phyloP scores from a whole-genome alignment of 176 grass and related monocot species.

The Oryza glaberrima region DNA sequence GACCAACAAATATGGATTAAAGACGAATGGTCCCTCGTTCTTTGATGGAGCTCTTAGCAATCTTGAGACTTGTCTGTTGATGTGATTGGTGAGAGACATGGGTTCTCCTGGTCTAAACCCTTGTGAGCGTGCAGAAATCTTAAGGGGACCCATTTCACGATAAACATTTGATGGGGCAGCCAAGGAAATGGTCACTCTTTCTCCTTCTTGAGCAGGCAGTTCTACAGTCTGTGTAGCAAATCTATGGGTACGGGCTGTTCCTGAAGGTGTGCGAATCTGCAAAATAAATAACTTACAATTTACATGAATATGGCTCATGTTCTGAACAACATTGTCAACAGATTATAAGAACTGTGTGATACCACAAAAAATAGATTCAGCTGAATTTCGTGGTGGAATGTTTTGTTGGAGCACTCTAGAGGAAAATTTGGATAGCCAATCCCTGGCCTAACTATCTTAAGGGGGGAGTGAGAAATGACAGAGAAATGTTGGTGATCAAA shows the following conservation, averaged over 20 bases:
- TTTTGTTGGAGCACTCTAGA: slow-evolving; percentile 10
- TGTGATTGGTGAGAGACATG: slow-evolving; percentile 88
- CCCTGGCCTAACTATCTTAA: neutral
- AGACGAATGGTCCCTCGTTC: slow-evolving; percentile 52
- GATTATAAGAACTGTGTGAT: slow-evolving; percentile 12
- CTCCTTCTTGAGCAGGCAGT: slow-evolving; percentile 92
- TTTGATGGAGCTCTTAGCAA: slow-evolving; percentile 76
- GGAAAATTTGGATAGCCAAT: neutral
- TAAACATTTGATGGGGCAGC: slow-evolving; percentile 73
- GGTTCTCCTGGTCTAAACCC: slow-evolving; percentile 78
- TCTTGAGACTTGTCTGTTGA: slow-evolving; percentile 68
- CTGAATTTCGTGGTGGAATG: slow-evolving; percentile 14
- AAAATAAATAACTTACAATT: slow-evolving; percentile 33
- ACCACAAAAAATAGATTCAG: neutral
- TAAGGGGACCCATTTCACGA: slow-evolving; percentile 72
- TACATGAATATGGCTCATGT: neutral
- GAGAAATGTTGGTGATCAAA: neutral
- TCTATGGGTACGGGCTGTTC: slow-evolving; percentile 78
- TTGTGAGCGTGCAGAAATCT: slow-evolving; percentile 58
- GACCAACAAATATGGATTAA: slow-evolving; percentile 65
- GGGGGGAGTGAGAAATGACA: neutral
- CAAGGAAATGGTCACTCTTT: slow-evolving; percentile 90
- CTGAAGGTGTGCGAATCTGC: slow-evolving; percentile 79
- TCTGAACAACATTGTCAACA: neutral
- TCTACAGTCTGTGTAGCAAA: slow-evolving; percentile 76